Evolutionary conservation across 2,329 filamentous ascomycete genomes (phyloP).

Genomic region (Colletotrichum costaricense): DNA sequence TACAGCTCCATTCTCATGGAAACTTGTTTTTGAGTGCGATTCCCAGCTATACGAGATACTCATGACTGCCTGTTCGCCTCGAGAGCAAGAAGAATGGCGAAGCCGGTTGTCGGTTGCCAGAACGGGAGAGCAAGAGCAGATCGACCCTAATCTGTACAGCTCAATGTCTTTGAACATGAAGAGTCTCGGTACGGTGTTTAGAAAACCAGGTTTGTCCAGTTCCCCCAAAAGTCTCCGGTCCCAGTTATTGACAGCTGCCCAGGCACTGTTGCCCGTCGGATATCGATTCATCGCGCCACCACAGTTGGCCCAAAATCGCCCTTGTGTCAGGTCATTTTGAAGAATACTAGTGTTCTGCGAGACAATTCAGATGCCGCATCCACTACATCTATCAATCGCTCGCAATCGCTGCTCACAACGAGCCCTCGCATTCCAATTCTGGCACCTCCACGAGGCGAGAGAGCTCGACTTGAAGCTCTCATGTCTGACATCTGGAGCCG

Average conservation of each 20-base stretch:
- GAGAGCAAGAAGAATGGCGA: constrained; percentile 86
- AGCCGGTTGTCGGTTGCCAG: constrained; percentile 67
- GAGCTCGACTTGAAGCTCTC: constrained; percentile 79
- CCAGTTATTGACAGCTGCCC: not conserved
- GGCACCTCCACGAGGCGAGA: constrained; percentile 78
- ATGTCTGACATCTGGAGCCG: constrained; percentile 87
- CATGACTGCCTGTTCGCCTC: constrained; percentile 84
- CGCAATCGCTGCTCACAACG: constrained; percentile 80
- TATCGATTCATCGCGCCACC: constrained; percentile 84
- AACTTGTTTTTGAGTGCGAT: constrained; percentile 83
- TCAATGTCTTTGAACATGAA: constrained; percentile 78
- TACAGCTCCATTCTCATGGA: constrained; percentile 90
- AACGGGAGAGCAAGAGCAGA: constrained; percentile 59
- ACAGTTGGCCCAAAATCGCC: constrained; percentile 77
- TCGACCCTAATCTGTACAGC: constrained; percentile 64
- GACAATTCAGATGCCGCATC: constrained; percentile 57
- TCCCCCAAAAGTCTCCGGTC: not conserved
- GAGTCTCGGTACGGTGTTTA: constrained; percentile 80
- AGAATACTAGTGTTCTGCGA: constrained; percentile 80
- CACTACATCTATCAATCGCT: constrained; percentile 73
- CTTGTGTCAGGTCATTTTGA: constrained; percentile 83
- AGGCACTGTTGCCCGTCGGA: constrained; percentile 73
- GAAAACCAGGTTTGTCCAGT: constrained; percentile 68
- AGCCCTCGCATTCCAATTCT: constrained; percentile 75
- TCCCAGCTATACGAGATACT: constrained; percentile 86